Percentiles rank a stretch among this genome's conserved stretches.
Evolutionary conservation across 768 basidiomycete genomes (phyloP).

Genomic region (Mycena sanguinolenta): DNA sequence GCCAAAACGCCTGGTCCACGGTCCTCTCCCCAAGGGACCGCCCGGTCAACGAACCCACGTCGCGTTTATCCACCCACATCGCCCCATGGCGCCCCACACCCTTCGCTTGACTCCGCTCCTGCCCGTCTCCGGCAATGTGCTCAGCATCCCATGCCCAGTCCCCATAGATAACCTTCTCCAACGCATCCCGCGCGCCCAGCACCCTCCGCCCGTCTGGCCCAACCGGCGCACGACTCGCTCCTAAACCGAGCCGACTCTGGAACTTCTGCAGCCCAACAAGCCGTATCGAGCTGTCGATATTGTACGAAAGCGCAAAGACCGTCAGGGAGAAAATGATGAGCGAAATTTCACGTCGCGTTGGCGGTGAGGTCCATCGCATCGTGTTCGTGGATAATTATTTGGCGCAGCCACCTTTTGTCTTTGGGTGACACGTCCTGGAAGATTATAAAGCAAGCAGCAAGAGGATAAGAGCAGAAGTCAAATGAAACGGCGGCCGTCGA

Average conservation of each 20-base stretch:
- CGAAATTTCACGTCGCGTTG: slow-evolving; percentile 79
- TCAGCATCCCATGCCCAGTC: slow-evolving; percentile 77
- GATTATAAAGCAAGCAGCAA: no score
- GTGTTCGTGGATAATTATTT: background rate
- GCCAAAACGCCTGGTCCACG: slow-evolving; percentile 66
- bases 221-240: slow-evolving; percentile 51
- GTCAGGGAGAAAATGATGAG: slow-evolving; percentile 76
- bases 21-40: slow-evolving; percentile 48
- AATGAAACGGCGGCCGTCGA: no score
- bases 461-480: no score
- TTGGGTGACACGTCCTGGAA: no score
- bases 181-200: slow-evolving; percentile 64
- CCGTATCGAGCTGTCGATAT: slow-evolving; percentile 75
- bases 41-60: slow-evolving; percentile 43
- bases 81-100: slow-evolving; percentile 59
- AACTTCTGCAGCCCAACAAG: slow-evolving; percentile 62
- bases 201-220: slow-evolving; percentile 63
- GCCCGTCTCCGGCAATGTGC: slow-evolving; percentile 69
- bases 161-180: slow-evolving; percentile 77
- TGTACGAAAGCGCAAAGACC: slow-evolving; percentile 79
- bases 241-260: slow-evolving; percentile 54
- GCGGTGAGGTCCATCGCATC: slow-evolving; percentile 76
- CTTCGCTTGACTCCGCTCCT: slow-evolving; percentile 59
- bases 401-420: no score
- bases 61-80: slow-evolving; percentile 56